Evolutionary conservation across 2,329 filamentous ascomycete species (phyloP), one percentile per base, ranked within the genome.

Genomic region (Diaporthe eres): DNA sequence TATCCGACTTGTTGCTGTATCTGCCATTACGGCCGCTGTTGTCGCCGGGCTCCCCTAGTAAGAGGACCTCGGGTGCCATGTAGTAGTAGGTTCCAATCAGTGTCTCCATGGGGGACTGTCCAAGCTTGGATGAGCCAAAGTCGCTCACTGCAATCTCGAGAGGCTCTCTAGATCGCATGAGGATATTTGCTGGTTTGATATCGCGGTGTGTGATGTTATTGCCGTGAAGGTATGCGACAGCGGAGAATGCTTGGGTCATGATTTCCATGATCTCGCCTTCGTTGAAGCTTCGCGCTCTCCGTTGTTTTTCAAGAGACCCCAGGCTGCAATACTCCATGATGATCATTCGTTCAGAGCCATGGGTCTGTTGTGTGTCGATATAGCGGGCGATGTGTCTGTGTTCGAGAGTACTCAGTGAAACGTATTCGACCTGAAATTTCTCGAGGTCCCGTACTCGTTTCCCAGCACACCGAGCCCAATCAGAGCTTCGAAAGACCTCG

Each of bases 281-380:
- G 4, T n/a, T 49, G 7, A 49, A 49, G 13, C 15, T 9, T 1
- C 0, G 0, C 47, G 1, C 4, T n/a, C 22, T n/a, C 6, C n/a
- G 47, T 7, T 49, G 47, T 7, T 49, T 9, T 7, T 22, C 15
- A n/a, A 49, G 47, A 4, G 47, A 49, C 22, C 47, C 47, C 4
- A 22, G 47, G 3, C 10, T 17, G 47, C 47, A 49, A 22, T 49
- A 49, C 22, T 49, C 47, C 47, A 49, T 49, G 4, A 49, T 10
- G 8, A 49, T 49, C 47, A 49, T 49, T n/a, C 5, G 47, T 1
- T 49, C 22, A n/a, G 47, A 13, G 15, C 19, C 47, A 10, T 19
- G 19, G 1, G 10, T 22, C 8, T n/a, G 3, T 49, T 49, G 47
- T 15, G 2, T n/a, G n/a, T 49, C 47, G 22, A 49, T 49, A 9